Evolutionary conservation across 768 basidiomycete species (phyloP).

Genomic region (Termitomyces sp.): DNA sequence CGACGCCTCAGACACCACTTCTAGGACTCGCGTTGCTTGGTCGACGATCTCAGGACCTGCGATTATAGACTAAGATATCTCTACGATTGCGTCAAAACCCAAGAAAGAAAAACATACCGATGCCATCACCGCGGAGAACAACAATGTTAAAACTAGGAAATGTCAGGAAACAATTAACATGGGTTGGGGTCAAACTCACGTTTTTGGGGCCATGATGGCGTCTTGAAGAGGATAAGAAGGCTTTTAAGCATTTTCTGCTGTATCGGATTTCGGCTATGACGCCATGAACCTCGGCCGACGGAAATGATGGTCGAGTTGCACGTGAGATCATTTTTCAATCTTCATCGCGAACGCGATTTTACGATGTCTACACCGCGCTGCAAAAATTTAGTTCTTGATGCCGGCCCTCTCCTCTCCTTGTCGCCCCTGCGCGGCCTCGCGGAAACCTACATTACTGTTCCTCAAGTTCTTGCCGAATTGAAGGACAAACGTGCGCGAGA

Average conservation of each 20-base stretch:
- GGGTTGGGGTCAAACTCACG: conserved; percentile 24
- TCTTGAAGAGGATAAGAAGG: neutral
- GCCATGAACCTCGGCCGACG: conserved; percentile 9
- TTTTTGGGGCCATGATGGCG: conserved; percentile 34
- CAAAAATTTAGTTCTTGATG: conserved; percentile 85
- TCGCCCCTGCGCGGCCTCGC: conserved; percentile 89
- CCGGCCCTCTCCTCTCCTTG: conserved; percentile 86
- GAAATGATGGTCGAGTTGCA: neutral
- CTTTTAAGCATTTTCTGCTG: conserved; percentile 12
- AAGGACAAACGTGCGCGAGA: conserved; percentile 84
- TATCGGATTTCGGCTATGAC: conserved; percentile 10
- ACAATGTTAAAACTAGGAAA: conserved; percentile 73
- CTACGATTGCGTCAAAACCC: neutral
- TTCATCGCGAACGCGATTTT: conserved; percentile 6
- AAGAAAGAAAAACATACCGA: conserved; percentile 46
- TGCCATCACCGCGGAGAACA: conserved; percentile 94
- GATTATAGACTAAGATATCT: conserved; percentile 9
- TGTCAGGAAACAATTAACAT: neutral
- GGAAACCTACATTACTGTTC: conserved; percentile 79
- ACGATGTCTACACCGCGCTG: conserved; percentile 37
- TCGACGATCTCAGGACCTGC: conserved; percentile 84
- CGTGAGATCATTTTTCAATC: conserved; percentile 12
- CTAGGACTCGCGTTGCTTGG: conserved; percentile 80
- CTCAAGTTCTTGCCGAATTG: conserved; percentile 85
- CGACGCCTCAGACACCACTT: conserved; percentile 59